These are phyloP conservation scores for Acanthamoeba royreba DNA, from an alignment of 208 protist genomes.

Conservation along the genomic window DNA sequence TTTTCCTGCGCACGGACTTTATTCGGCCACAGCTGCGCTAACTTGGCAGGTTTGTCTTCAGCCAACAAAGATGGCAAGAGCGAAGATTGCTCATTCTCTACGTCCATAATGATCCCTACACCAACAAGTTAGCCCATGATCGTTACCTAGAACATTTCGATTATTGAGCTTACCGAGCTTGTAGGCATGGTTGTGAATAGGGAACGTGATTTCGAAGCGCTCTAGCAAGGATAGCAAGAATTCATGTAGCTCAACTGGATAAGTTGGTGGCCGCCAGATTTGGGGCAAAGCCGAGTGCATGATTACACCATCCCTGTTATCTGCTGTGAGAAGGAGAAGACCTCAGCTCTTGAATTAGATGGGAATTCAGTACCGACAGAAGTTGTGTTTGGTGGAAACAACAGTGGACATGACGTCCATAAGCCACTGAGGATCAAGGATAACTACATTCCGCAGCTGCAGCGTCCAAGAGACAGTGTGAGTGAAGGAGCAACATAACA, in stretches of 20 bases:
- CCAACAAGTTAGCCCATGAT: background rate
- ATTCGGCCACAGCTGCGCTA: background rate
- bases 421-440: conserved; percentile 37
- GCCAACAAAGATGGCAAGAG: background rate
- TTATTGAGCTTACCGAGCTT: background rate
- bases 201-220: conserved; percentile 14
- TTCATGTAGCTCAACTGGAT: background rate
- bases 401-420: background rate
- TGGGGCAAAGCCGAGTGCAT: background rate
- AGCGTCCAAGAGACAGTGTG: too few species aligned
- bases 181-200: background rate
- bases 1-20: background rate
- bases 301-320: background rate
- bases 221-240: conserved; percentile 15
- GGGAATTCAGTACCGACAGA: background rate
- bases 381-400: conserved; percentile 30
- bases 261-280: background rate
- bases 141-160: background rate
- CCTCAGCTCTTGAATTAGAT: background rate
- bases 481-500: background rate
- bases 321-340: background rate
- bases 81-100: background rate
- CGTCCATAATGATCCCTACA: background rate
- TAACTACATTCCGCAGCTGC: background rate
- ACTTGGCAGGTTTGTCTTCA: background rate